phyloP scores from a whole-genome alignment of 192 early-diverging fungal genomes.

The Coemansia sp. region DNA sequence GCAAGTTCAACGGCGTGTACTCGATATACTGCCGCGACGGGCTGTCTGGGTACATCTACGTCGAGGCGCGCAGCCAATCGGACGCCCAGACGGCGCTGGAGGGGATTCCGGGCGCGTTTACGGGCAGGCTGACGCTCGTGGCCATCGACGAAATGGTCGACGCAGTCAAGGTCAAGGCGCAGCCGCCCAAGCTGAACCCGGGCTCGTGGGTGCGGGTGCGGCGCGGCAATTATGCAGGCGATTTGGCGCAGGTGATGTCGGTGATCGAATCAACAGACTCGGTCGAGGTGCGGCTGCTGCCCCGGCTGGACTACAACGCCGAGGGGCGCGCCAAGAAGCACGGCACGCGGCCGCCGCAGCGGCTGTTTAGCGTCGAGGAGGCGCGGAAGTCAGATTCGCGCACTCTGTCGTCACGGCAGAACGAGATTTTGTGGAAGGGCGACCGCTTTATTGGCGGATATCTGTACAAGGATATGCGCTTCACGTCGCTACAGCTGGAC shows the following conservation, averaged over 20 bases:
- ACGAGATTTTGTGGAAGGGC: conserved; percentile 58
- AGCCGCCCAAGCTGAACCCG: conserved; percentile 52
- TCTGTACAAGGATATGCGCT: conserved; percentile 77
- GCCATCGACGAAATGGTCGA: conserved; percentile 92
- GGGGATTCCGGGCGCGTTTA: conserved; percentile 74
- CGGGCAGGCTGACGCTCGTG: conserved; percentile 70
- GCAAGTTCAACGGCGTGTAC: conserved; percentile 66
- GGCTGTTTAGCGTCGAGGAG: conserved; percentile 63
- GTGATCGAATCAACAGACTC: conserved; percentile 66
- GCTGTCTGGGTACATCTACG: conserved; percentile 86
- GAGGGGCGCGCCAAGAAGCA: conserved; percentile 45
- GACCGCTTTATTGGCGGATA: conserved; percentile 76
- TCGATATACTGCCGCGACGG: conserved; percentile 84
- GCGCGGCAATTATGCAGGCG: conserved; percentile 90
- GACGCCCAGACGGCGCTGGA: conserved; percentile 78
- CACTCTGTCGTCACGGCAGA: conserved; percentile 55
- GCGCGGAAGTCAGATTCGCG: conserved; percentile 57
- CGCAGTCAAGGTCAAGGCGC: conserved; percentile 73
- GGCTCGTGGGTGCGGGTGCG: conserved; percentile 87
- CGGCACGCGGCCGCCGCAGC: conserved; percentile 62
- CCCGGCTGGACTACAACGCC: conserved; percentile 63
- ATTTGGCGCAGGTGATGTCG: conserved; percentile 79
- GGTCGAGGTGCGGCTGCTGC: conserved; percentile 69
- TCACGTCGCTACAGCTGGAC: conserved; percentile 61
- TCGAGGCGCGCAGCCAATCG: conserved; percentile 79